Conservation (phyloP, 306 rosid genomes). For the Pyrus pyrifolia region DNA sequence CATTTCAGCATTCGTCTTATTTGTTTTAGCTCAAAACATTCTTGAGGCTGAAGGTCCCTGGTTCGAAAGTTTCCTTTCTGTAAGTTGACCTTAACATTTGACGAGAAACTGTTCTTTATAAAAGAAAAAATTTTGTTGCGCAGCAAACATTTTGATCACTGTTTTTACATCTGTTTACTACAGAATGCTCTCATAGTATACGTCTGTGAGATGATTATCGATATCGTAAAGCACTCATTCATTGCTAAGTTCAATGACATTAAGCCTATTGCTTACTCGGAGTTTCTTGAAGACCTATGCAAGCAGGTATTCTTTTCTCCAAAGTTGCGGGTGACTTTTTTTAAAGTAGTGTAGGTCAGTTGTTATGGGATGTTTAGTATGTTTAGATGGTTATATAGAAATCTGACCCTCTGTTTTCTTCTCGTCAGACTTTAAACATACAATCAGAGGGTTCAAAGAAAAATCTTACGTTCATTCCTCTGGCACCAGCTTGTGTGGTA, state of each 20-base stretch:
- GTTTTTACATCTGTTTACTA: conserved; percentile 24
- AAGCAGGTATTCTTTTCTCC: conserved; percentile 58
- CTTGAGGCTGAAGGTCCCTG: conserved; percentile 99
- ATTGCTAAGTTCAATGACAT: conserved; percentile 88
- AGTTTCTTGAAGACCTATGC: conserved; percentile 95
- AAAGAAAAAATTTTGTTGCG: conserved; percentile 14
- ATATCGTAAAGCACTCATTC: conserved; percentile 92
- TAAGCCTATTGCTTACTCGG: conserved; percentile 81
- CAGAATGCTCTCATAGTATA: conserved; percentile 81
- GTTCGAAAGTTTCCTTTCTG: conserved; percentile 75
- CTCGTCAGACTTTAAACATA: conserved; percentile 60
- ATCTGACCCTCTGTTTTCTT: conserved; percentile 25
- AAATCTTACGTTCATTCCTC: conserved; percentile 81
- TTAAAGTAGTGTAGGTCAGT: background rate
- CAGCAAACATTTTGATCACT: background rate
- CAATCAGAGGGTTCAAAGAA: conserved; percentile 63
- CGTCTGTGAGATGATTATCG: conserved; percentile 78
- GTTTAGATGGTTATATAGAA: background rate
- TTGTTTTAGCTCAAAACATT: conserved; percentile 95
- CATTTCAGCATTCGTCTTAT: conserved; percentile 79
- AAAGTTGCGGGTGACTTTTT: background rate
- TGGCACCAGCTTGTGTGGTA: conserved; percentile 99
- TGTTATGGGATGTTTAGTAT: background rate
- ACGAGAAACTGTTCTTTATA: background rate
- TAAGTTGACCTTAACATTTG: conserved; percentile 36